phyloP scores from a whole-genome alignment of 2,329 filamentous ascomycete genomes.

The Fusarium subglutinans region DNA sequence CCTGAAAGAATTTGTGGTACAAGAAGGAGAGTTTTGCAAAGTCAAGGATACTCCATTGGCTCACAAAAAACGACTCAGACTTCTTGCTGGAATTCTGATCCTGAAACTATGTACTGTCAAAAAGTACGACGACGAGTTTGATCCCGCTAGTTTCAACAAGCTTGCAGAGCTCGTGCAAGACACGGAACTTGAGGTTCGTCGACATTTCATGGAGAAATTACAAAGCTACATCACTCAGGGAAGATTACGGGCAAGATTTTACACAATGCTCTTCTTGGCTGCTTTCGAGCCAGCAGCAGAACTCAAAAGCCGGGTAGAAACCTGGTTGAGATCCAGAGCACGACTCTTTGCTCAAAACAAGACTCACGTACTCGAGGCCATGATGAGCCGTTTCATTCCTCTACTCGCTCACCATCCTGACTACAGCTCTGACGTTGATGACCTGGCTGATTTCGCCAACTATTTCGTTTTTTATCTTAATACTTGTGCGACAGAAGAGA shows the following conservation, averaged over 20 bases:
- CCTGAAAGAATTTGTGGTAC: conserved; percentile 77
- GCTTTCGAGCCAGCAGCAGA: conserved; percentile 86
- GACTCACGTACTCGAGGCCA: conserved; percentile 77
- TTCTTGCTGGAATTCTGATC: conserved; percentile 81
- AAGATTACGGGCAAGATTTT: conserved; percentile 79
- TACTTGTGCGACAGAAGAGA: conserved; percentile 84
- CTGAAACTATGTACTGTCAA: conserved; percentile 86
- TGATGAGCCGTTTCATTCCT: conserved; percentile 84
- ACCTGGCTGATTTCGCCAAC: conserved; percentile 82
- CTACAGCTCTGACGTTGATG: conserved; percentile 72
- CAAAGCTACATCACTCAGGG: conserved; percentile 88
- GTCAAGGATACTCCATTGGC: conserved; percentile 76
- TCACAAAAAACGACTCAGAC: conserved; percentile 82
- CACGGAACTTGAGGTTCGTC: conserved; percentile 75
- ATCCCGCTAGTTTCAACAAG: conserved; percentile 78
- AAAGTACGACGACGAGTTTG: conserved; percentile 78
- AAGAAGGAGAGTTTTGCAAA: conserved; percentile 83
- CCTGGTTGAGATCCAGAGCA: conserved; percentile 87
- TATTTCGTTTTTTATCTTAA: conserved; percentile 92
- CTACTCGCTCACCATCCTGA: conserved; percentile 94
- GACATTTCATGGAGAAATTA: conserved; percentile 81
- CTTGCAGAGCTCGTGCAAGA: conserved; percentile 87
- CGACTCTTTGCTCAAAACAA: conserved; percentile 68
- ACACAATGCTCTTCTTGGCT: conserved; percentile 87
- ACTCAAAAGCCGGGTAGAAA: conserved; percentile 79